Evolutionary conservation across 768 basidiomycete species (phyloP), one percentile per base, ranked within the genome.

Genomic region (Mycena filopes): DNA sequence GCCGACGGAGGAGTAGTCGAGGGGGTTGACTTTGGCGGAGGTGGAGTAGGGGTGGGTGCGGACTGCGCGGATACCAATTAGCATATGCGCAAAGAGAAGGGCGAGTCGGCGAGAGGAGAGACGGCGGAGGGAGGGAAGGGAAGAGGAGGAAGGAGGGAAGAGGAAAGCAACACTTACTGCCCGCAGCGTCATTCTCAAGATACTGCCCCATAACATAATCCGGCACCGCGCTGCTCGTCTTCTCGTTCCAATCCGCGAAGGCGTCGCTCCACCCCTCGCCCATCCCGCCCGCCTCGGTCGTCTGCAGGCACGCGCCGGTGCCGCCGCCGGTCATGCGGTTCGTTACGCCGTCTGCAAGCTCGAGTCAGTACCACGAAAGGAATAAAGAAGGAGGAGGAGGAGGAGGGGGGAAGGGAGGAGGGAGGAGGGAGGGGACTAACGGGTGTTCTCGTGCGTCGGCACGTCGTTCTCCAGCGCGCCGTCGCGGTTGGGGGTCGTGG

Each of bases 211-310:
- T 57, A 12, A 62, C 57, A 25, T 54, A 75, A 72, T 77, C 75
- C 12, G 73, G 68, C 13, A 73, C 73, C 0, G 72, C 71, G 10
- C 73, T 45, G 55, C 63, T 54, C 53, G 74, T 78, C 53, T 76
- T 73, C 60, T 76, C 70, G 46, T 70, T 66, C 75, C 76, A 75
- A 51, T 77, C 76, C 3, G 83, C 80, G 77, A 83, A 74, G 23
- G 82, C 82, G 74, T 89, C 89, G 4, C 85, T 85, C 88, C 88
- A 90, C 20, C 87, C 89, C 74, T 92, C 90, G 45, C 89, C 89
- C 83, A 91, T 83, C 16, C 89, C 89, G 23, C 87, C 86, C 3
- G 89, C 80, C 71, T 91, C 89, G 33, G 80, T 80, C 28, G 83
- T 87, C 71, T 89, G 86, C 64, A 91, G 77, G 78, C 90, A 91